Percentiles rank a stretch among this genome's conserved stretches.
Conservation (phyloP, 345 rosid genomes). For the Orychophragmus violaceus region DNA sequence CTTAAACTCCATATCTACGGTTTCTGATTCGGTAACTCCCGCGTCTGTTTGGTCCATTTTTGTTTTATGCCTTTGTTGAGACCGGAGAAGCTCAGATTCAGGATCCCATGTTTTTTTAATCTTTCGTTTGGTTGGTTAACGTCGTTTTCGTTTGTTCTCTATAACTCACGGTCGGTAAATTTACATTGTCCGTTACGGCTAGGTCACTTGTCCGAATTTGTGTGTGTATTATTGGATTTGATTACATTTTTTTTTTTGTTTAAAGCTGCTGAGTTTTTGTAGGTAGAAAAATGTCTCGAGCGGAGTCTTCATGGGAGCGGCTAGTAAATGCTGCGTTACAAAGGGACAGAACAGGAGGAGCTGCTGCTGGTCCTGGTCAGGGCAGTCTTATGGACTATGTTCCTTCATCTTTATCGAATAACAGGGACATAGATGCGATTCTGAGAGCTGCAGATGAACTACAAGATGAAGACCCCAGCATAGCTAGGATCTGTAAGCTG, state of each 20-base stretch:
- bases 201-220: constrained; percentile 15
- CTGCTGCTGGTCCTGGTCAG: constrained; percentile 42
- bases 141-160: background rate
- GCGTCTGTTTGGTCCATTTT: background rate
- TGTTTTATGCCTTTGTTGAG: background rate
- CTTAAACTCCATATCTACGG: constrained; percentile 20
- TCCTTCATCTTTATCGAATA: constrained; percentile 82
- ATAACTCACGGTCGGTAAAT: background rate
- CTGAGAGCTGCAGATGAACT: constrained; percentile 94
- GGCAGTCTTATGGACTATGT: constrained; percentile 72
- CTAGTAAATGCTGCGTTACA: constrained; percentile 73
- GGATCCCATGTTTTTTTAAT: background rate
- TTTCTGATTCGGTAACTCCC: constrained; percentile 19
- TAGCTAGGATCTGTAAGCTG: constrained; percentile 74
- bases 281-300: constrained; percentile 59
- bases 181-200: background rate
- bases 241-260: background rate
- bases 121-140: background rate
- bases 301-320: constrained; percentile 81
- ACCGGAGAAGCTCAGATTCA: constrained; percentile 19
- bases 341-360: constrained; percentile 60
- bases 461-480: constrained; percentile 81
- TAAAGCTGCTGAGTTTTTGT: constrained; percentile 4
- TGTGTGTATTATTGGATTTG: background rate
- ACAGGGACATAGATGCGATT: constrained; percentile 81